These are phyloP conservation scores for Endoconidiophora polonica DNA, from an alignment of 2,329 filamentous ascomycete genomes.

Conservation along the genomic window DNA sequence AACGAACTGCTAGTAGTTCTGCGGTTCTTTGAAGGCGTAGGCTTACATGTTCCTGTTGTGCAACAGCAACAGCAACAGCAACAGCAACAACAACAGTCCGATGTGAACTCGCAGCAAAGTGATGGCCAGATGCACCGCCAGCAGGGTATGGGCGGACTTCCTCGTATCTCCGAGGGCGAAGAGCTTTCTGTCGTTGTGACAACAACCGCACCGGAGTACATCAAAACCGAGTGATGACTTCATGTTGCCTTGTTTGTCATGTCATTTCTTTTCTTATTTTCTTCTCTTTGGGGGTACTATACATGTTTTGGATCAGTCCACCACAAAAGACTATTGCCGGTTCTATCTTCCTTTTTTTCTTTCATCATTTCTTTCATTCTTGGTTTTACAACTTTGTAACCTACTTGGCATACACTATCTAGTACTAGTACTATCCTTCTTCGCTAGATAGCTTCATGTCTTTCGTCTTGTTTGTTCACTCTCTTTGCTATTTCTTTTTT, in stretches of 20 bases:
- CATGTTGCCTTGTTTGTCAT: neutral
- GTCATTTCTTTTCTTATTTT: conserved; percentile 10
- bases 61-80: neutral
- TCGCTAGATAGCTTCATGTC: no score
- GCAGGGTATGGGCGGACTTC: neutral
- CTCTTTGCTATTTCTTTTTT: neutral
- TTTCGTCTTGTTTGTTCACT: no score
- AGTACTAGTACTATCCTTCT: no score
- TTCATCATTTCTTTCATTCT: neutral
- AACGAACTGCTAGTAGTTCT: conserved; percentile 11
- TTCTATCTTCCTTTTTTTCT: neutral
- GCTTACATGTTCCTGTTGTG: neutral
- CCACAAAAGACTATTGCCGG: neutral
- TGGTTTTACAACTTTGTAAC: no score
- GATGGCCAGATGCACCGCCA: neutral
- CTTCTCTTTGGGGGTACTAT: conserved; percentile 1
- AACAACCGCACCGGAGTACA: no score
- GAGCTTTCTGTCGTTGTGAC: neutral
- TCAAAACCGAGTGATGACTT: neutral
- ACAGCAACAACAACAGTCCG: no score
- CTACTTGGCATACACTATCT: no score
- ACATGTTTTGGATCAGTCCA: conserved; percentile 1
- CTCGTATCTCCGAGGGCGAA: neutral
- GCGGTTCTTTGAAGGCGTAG: conserved; percentile 13
- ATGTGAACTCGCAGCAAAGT: no score